Evolutionary conservation across 331 rosid species (phyloP), one percentile per base, ranked within the genome.

Genomic region (Pyrus hybrid): DNA sequence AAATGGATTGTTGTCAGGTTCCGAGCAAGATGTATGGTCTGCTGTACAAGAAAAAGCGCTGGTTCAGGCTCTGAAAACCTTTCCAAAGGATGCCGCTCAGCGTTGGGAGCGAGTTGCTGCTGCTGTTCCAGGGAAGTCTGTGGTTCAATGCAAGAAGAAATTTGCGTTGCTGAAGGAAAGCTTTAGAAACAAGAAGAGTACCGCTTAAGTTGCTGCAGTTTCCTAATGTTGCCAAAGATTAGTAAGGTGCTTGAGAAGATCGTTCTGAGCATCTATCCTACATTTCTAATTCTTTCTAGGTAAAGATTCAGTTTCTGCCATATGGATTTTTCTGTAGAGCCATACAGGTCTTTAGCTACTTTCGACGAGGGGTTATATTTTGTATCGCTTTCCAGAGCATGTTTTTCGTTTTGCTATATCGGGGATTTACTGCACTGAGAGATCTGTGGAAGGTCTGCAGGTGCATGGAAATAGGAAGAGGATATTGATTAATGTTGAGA

Each of bases 101-200:
- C 86, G 99, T 22, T 92, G 99, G 99, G 99, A 95, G 82, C 84
- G 98, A 56, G 97, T 95, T 47, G 91, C 99, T 1, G 67, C 99
- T 8, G 96, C 99, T 29, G 96, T 95, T 32, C 99, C 98, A 0
- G 99, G 99, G 72, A 95, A 92, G 87, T 89, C 89, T 18, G 71
- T 95, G 89, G 91, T 81, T 75, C 97, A 92, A 80, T 95, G 98
- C 89, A 95, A 89, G 98, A 95, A 92, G 71, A 89, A 95, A 45
- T 87, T 92, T 77, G 25, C 98, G 0, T 8, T 76, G 82, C 75
- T 95, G 87, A 95, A 88, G 93, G 99, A 95, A 88, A 92, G 37
- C 83, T 92, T 95, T 78, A 89, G 99, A 79, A 95, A 75, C 92
- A 92, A 86, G 90, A 95, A 95, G 81, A 88, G 3, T 68, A 82